A percentile compares a stretch with the other conserved stretches of the same genome.
phyloP scores from a whole-genome alignment of 352 stramenopile genomes.

The Phytophthora pluvialis region DNA sequence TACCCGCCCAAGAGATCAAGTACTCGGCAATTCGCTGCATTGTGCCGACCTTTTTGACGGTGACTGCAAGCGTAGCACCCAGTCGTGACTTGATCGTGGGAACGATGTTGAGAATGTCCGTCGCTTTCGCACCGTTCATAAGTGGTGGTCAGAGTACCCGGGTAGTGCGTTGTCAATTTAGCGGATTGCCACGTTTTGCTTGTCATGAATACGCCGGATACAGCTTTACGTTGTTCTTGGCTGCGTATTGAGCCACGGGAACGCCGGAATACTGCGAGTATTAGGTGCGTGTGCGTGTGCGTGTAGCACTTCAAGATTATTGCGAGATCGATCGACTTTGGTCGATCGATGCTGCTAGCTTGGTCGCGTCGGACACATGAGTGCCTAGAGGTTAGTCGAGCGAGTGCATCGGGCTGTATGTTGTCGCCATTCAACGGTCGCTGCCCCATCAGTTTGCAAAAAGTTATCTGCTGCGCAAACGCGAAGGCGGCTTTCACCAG shows the following conservation, averaged over 20 bases:
- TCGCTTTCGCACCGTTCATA: conserved; percentile 28
- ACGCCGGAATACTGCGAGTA: conserved; percentile 59
- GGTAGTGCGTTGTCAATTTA: conserved; percentile 54
- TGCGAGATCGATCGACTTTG: conserved; percentile 51
- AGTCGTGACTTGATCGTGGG: conserved; percentile 39
- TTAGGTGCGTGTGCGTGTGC: conserved; percentile 64
- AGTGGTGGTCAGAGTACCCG: conserved; percentile 46
- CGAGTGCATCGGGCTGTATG: conserved; percentile 65
- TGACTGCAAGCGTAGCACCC: conserved; percentile 24
- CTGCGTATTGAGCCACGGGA: conserved; percentile 46
- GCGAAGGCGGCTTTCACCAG: not conserved
- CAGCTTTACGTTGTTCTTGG: conserved; percentile 59
- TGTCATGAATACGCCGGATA: conserved; percentile 66
- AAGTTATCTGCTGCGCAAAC: not conserved
- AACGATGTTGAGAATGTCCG: conserved; percentile 38
- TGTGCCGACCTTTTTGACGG: conserved; percentile 61
- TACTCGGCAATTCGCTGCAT: conserved; percentile 64
- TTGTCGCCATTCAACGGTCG: conserved; percentile 46
- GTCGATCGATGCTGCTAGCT: conserved; percentile 41
- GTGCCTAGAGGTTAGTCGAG: conserved; percentile 49
- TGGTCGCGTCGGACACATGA: conserved; percentile 23
- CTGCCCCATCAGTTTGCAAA: not conserved
- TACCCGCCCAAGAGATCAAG: conserved; percentile 24
- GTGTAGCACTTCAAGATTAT: conserved; percentile 55
- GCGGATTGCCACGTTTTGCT: conserved; percentile 47